Evolutionary conservation across 2,329 filamentous ascomycete species (phyloP), one percentile per base, ranked within the genome.

Genomic region (Monosporascus sp.): DNA sequence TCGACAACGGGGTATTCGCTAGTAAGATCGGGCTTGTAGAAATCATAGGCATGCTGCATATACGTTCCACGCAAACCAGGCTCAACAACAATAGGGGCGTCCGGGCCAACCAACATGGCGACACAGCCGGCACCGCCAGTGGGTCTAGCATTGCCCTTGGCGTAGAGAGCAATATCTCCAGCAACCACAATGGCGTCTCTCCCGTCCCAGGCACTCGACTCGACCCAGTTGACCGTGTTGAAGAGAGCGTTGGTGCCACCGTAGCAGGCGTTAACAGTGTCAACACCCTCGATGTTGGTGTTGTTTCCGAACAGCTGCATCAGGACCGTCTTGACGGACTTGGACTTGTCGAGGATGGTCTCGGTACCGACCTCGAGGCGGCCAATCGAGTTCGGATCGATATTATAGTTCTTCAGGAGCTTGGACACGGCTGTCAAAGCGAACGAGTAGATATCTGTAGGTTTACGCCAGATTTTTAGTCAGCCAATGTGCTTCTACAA

Each of bases 1-100:
- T 93, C 89, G 54, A 93, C 89, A 67, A 89, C 85, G 59, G 89
- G 89, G 76, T 93, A 93, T 75, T 93, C 89, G 81, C 86, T 90
- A 66, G 88, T 88, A 61, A 93, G 78, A 72, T 93, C 89, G 65
- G 89, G 88, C 84, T 93, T 93, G 84, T 90, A 93, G 72, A 93
- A 93, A 72, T 93, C 89, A 73, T 93, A 94, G 64, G 85, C 86
- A 74, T 93, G 89, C 71, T 85, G 80, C 84, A 92, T 86, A 78
- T 89, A 90, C 64, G 79, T 85, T 68, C 86, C 89, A 66, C 89
- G 85, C 68, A 91, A 82, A 68, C 89, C 89, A 49, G 89, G 83
- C 74, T 93, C 89, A 60, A 88, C 77, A 56, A 86, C 87, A 58
- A 93, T 75, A 52, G 88, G 88, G 50, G 89, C 89, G 67, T 92